Evolutionary conservation across 257 asterid species (phyloP).

Genomic region (Salvia hispanica): DNA sequence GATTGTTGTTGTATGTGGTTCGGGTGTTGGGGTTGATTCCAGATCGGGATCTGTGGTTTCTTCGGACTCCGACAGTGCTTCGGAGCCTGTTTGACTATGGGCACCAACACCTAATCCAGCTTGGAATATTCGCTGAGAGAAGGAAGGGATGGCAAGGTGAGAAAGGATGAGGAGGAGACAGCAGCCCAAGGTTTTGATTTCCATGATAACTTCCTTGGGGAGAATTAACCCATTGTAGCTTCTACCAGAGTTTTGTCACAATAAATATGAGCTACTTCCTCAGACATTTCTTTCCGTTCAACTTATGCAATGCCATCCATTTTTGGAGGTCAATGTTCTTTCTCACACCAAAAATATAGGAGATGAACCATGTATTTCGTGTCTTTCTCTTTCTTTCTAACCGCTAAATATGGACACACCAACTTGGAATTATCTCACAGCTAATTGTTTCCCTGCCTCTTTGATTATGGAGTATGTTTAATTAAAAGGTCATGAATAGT

Average conservation of each 20-base stretch:
- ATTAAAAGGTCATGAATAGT: no score
- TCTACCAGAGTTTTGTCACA: slow-evolving; percentile 6
- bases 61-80: no score
- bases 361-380: slow-evolving; percentile 34
- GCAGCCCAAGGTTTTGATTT: slow-evolving; percentile 51
- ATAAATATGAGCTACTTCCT: slow-evolving; percentile 28
- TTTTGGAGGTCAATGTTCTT: slow-evolving; percentile 28
- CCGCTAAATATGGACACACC: slow-evolving; percentile 4
- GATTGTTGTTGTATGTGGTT: no score
- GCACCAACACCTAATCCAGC: no score
- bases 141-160: slow-evolving; percentile 25
- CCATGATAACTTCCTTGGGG: slow-evolving; percentile 42
- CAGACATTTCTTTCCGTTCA: background rate
- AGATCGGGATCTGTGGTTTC: no score
- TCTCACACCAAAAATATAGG: slow-evolving; percentile 34
- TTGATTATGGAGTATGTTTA: no score
- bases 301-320: slow-evolving; percentile 19
- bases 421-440: no score
- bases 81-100: no score
- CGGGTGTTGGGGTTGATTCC: no score
- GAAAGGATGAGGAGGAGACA: slow-evolving; percentile 34
- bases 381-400: background rate
- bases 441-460: no score
- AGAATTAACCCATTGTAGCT: slow-evolving; percentile 46
- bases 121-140: background rate